Evolutionary conservation across 1,284 basidiomycete genomes (phyloP).

Genomic region (Cryptococcus deneoformans): DNA sequence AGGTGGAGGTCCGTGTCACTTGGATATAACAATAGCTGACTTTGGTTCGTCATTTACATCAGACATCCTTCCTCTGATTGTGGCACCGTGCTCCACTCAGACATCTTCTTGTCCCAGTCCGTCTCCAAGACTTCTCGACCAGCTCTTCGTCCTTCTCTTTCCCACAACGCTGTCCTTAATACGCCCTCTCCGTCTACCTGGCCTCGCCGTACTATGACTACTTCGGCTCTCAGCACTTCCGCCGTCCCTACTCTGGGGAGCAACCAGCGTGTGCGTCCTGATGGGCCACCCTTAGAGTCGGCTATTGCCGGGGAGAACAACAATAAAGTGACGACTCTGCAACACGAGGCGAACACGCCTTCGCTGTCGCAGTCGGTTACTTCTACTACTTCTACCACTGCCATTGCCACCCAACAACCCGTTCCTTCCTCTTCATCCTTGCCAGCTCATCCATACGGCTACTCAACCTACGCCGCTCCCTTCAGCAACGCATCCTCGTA

Average conservation of each 20-base stretch:
- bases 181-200: constrained; percentile 15
- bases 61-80: constrained; percentile 1
- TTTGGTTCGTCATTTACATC: background rate
- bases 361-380: constrained; percentile 7
- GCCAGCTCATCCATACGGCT: constrained; percentile 2
- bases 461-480: constrained; percentile 1
- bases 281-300: background rate
- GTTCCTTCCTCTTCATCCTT: constrained; percentile 7
- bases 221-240: constrained; percentile 2
- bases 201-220: constrained; percentile 17
- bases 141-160: constrained; percentile 17
- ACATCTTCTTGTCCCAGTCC: constrained; percentile 19
- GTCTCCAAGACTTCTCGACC: constrained; percentile 59
- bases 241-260: background rate
- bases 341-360: constrained; percentile 19
- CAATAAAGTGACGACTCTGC: background rate
- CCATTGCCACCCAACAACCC: constrained; percentile 11
- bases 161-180: constrained; percentile 15
- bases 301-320: background rate
- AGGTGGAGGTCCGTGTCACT: too few species aligned
- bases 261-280: background rate
- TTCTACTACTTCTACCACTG: constrained; percentile 1
- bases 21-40: background rate
- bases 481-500: background rate
- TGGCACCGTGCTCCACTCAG: constrained; percentile 6